Percentiles rank a stretch among this genome's conserved stretches.
Conservation (phyloP, 805 yeast species). For the Saccharomyces jurei region DNA sequence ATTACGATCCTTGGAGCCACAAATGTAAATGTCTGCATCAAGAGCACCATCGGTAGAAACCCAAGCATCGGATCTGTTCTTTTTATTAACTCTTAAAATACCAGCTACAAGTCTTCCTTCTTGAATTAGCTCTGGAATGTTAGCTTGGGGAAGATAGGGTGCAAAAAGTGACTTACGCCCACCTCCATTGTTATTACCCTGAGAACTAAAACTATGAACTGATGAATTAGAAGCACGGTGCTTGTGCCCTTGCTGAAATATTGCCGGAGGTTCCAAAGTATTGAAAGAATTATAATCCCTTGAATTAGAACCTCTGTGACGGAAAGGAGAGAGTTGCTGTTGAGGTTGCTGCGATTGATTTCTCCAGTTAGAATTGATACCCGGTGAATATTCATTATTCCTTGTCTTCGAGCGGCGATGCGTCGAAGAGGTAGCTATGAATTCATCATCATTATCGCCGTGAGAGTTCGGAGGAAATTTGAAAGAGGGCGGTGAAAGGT, state of each 20-base stretch:
- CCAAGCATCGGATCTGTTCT: conserved; percentile 94
- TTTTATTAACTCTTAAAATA: conserved; percentile 85
- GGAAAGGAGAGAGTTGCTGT: conserved; percentile 30
- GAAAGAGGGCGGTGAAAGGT: conserved; percentile 40
- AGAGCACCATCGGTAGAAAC: conserved; percentile 94
- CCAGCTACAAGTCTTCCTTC: conserved; percentile 93
- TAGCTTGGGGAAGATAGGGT: conserved; percentile 89
- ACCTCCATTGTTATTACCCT: conserved; percentile 33
- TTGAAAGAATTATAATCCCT: conserved; percentile 21
- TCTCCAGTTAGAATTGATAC: conserved; percentile 61
- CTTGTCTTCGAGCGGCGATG: conserved; percentile 27
- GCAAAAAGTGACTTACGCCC: conserved; percentile 80
- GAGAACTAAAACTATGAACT: conserved; percentile 39
- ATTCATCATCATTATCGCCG: conserved; percentile 22
- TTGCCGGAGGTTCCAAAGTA: conserved; percentile 30
- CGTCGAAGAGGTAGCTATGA: conserved; percentile 22
- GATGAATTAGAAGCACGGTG: conserved; percentile 64
- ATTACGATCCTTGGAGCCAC: conserved; percentile 97
- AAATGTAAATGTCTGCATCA: conserved; percentile 94
- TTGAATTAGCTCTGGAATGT: conserved; percentile 77
- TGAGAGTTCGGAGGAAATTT: conserved; percentile 53
- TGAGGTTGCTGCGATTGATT: conserved; percentile 33
- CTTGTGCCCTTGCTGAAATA: conserved; percentile 73
- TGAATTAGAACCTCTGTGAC: conserved; percentile 25
- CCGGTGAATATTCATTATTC: conserved; percentile 18